Evolutionary conservation across 352 stramenopile genomes (phyloP), one percentile per base, ranked within the genome.

Genomic region (Globisporangium middletonii): DNA sequence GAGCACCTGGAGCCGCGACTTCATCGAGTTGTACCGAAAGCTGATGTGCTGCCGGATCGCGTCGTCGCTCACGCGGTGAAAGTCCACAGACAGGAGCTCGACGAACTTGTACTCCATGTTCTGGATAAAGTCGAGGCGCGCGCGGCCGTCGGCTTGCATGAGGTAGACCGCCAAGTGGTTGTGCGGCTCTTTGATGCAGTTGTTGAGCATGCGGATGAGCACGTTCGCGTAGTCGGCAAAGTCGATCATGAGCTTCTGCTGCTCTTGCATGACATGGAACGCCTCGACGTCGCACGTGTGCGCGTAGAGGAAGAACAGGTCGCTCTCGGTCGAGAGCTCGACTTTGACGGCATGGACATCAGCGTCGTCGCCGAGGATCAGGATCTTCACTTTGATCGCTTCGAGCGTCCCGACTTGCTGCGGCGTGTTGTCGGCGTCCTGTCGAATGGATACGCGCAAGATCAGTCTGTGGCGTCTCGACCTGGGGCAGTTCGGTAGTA

Each of bases 101-200:
- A 98, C 88, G 65, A 98, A 98, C 57, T 97, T 98, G 83, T 97
- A 98, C 73, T 97, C 89, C 92, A 98, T 97, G 63, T 98, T 98
- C 71, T 97, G 88, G 60, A 98, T 98, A 59, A 98, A 97, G 57
- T 98, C 92, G 11, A 98, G 73, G 2, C 92, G 79, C 18, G 88
- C 88, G 50, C 88, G 85, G n/a, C 86, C 84, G 51, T 97, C 92
- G 1, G 82, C 79, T 53, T 97, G 82, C 86, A 98, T 96, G 28
- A 97, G 70, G 59, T 97, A 98, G 18, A 98, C 89, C 27, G 91
- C 89, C 46, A 98, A 66, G 62, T 98, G 88, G 64, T 90, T 97
- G 68, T 98, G 88, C 2, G 92, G 91, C 64, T 98, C 91, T 59
- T 97, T 95, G 68, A 98, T 98, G 68, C 92, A 97, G 64, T 97